Base-by-base conservation (phyloP, 2,329 filamentous ascomycete species). In the Aspergillus thermomutatus region DNA sequence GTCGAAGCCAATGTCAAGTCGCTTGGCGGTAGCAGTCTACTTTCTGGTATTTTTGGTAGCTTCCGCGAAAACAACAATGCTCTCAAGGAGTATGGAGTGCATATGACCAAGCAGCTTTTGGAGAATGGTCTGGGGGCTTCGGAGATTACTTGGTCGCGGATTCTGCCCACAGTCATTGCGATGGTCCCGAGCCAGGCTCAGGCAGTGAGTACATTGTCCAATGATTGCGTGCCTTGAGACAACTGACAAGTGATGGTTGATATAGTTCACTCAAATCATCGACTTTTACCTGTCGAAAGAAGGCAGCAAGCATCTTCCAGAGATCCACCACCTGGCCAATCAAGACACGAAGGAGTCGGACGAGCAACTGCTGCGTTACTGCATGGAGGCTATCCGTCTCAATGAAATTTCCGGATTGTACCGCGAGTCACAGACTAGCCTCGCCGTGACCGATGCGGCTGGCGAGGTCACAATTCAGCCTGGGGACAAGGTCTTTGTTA, bases 141-240 rank as follows among this genome's bases (percentile, higher is more conserved):
- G 25, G 87, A 92, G 51, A 85, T 92, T 59, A 85, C 88, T 0
- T 90, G 86, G 83, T 82, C 82, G 25, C 86, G 90, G 67, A 81
- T 92, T 41, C 66, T 92, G 50, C 89, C 89, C 0, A 86, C 86
- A 0, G 84, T 86, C 0, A 82, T 81, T 3, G 83, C 86, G 1
- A 82, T 88, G 71, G 85, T 90, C 7, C 86, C 89, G 1, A 89
- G 85, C 64, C 87, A 92, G 69, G 86, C 83, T 1, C 84, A 89
- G 66, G 79, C 88, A 65, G 82, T 86, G 73, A 73, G 80, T 76
- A 21, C 40, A 10, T 50, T 41, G 19, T 25, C 64, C 72, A 47
- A 74, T 27, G 21, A 48, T 41, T 59, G 17, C 31, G 23, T 5
- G 28, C 14, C 17, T 14, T 4, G 1, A 11, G n/a, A 0, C 9